Evolutionary conservation across 228 moss, liverwort and hornwort species (phyloP).

Genomic region (Sphagnum magellanicum): DNA sequence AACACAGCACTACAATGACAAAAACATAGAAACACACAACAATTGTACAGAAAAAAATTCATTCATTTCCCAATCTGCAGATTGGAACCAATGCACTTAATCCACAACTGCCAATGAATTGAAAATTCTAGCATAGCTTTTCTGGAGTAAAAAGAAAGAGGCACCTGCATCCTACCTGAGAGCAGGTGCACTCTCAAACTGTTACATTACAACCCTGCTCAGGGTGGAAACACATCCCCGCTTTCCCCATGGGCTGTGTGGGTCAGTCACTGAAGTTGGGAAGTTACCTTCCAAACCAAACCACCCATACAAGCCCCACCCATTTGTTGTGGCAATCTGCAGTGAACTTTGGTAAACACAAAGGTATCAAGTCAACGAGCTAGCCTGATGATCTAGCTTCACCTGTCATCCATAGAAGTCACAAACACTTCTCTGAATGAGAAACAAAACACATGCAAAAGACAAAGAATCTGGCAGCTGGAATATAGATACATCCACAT

Average conservation of each 20-base stretch:
- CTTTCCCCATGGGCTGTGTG: constrained; percentile 98
- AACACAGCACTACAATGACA: too few relatives aligned
- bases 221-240: constrained; percentile 99
- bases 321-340: constrained; percentile 95
- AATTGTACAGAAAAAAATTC: too few relatives aligned
- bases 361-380: constrained; percentile 78
- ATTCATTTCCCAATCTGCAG: too few relatives aligned
- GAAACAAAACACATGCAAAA: too few relatives aligned
- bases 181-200: constrained; percentile 94
- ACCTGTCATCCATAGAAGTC: constrained; percentile 35
- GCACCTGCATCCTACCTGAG: constrained; percentile 43
- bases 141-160: not conserved
- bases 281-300: constrained; percentile 98
- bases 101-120: too few relatives aligned
- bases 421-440: too few relatives aligned
- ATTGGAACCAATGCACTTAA: too few relatives aligned
- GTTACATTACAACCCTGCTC: constrained; percentile 94
- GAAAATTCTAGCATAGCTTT: too few relatives aligned
- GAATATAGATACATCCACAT: too few relatives aligned
- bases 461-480: too few relatives aligned
- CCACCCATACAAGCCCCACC: constrained; percentile 85
- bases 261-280: constrained; percentile 97
- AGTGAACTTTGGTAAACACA: constrained; percentile 86
- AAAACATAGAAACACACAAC: too few relatives aligned
- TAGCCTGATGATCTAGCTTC: constrained; percentile 65